Percentiles rank a stretch among this genome's conserved stretches.
phyloP scores from a whole-genome alignment of 768 basidiomycete genomes.

The Macrolepiota dolichaula region DNA sequence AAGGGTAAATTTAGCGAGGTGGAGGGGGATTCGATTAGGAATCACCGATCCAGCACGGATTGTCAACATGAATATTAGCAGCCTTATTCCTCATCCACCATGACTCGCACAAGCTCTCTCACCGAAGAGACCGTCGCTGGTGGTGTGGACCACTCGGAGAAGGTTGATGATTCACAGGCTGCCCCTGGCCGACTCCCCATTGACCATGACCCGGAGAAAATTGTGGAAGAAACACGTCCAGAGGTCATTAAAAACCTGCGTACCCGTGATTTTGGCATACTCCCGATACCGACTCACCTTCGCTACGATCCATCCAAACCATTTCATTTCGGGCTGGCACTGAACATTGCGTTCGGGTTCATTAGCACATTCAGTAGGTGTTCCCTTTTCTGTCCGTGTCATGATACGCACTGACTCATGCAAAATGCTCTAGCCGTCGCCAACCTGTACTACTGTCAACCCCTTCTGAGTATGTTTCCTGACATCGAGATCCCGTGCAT shows the following conservation, averaged over 20 bases:
- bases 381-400: not conserved
- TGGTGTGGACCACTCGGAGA: not conserved
- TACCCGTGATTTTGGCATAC: slow-evolving; percentile 53
- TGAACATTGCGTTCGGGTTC: slow-evolving; percentile 59
- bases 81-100: not conserved
- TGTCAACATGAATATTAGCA: not conserved
- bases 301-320: slow-evolving; percentile 49
- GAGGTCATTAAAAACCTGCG: not conserved
- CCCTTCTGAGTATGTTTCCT: slow-evolving; percentile 57
- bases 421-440: slow-evolving; percentile 42
- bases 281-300: slow-evolving; percentile 58
- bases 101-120: slow-evolving; percentile 8
- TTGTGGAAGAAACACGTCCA: not conserved
- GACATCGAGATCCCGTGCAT: not conserved
- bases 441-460: slow-evolving; percentile 86
- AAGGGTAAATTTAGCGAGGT: not conserved
- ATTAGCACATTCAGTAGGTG: slow-evolving; percentile 52
- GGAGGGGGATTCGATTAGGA: not conserved
- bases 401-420: not conserved
- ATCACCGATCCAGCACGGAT: not conserved
- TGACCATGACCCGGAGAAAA: not conserved
- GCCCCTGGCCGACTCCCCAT: not conserved
- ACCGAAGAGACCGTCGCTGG: slow-evolving; percentile 6
- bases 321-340: slow-evolving; percentile 46
- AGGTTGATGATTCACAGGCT: not conserved